Base-by-base conservation (phyloP, 306 rosid species). In the Cyamopsis tetragonoloba region DNA sequence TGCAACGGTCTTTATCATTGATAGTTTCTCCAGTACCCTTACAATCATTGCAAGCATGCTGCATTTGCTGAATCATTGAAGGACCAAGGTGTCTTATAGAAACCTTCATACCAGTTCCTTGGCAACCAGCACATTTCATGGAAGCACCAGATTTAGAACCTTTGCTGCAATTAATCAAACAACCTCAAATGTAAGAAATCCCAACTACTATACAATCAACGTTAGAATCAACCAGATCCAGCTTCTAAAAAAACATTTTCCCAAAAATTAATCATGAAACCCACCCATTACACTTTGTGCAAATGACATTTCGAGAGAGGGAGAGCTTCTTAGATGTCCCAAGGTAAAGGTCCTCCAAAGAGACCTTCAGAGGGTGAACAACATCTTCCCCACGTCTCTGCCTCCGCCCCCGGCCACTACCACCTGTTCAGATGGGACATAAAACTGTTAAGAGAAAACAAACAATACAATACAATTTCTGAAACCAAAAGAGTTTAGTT, bases 331-430 rank as follows among this genome's bases (percentile, higher is more conserved):
- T 92, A 1, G 98, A 80, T 39, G 96, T 83, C 17, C 98, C 98
- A 0, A 78, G 77, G 68, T 84, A 89, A 3, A 92, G 86, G 61
- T 92, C 98, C 71, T 92, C 98, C 79, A 92, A 22, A 27, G 98
- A 86, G 37, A 92, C 96, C 86, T 92, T 92, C 61, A 92, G 88
- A 34, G 96, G 91, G 72, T 92, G 96, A 62, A 87, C 81, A 30
- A 92, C 96, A 72, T 92, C 98, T 78, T 92, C 98, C 12, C 98
- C 98, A 57, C 96, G 82, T 55, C 98, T 89, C 83, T 92, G 98
- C 78, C 98, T 89, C 38, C 96, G 79, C 15, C 96, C 98, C 28
- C 98, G 69, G 63, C 98, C 86, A 77, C 91, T 80, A 23, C 92
- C 96, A 74, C 98, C 92, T 74, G 82, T 77, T 84, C 47, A 70